A percentile compares a stretch with the other conserved stretches of the same genome.
Evolutionary conservation across 2,329 filamentous ascomycete genomes (phyloP).

Genomic region (Ambrosiella beaveri): DNA sequence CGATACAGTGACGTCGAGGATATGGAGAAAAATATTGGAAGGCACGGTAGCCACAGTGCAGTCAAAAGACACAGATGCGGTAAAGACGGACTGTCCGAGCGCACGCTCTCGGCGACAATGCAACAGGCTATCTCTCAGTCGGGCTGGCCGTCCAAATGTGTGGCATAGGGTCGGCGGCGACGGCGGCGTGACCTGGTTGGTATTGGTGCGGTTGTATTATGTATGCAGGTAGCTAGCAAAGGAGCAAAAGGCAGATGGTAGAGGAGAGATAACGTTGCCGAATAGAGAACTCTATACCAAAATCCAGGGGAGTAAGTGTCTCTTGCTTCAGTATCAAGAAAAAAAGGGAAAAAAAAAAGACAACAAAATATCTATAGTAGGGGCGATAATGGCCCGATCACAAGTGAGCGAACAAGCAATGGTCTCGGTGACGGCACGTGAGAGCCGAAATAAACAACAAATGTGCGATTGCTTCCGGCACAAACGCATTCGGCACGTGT

Average conservation of each 20-base stretch:
- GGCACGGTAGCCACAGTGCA: too few species aligned
- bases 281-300: not conserved
- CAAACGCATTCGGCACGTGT: too few species aligned
- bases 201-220: not conserved
- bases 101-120: too few species aligned
- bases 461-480: too few species aligned
- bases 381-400: not conserved
- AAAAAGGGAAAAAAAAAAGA: not conserved
- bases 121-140: not conserved
- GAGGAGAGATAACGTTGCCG: constrained; percentile 1
- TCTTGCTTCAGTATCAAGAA: not conserved
- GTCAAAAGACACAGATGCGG: too few species aligned
- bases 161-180: not conserved
- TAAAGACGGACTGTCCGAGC: too few species aligned
- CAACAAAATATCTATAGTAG: too few species aligned
- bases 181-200: not conserved
- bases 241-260: not conserved
- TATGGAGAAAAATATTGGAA: too few species aligned
- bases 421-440: too few species aligned
- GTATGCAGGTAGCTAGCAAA: not conserved
- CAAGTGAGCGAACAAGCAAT: not conserved
- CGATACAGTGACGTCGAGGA: too few species aligned
- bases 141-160: not conserved
- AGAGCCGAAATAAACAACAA: too few species aligned
- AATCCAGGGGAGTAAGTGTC: not conserved